Conservation (phyloP, 1,284 basidiomycete genomes). For the Rhizopogon parksii region DNA sequence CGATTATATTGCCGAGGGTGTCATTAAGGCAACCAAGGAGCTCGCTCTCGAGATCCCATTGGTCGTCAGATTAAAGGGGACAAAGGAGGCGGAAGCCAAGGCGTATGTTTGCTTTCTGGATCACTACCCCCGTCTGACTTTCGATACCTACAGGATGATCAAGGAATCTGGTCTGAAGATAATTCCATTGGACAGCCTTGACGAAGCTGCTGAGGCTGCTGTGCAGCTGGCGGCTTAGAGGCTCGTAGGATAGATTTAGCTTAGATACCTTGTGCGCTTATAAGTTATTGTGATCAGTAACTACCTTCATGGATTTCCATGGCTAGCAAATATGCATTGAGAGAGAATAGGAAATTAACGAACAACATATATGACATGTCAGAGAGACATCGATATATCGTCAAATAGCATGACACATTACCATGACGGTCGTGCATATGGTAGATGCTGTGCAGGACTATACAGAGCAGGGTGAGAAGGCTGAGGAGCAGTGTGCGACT, state of each 20-base stretch:
- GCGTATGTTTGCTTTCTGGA: constrained; percentile 46
- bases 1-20: constrained; percentile 95
- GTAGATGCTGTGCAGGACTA: constrained; percentile 17
- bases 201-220: constrained; percentile 81
- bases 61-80: constrained; percentile 93
- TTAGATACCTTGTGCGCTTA: background rate
- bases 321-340: constrained; percentile 3
- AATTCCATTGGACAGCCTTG: constrained; percentile 79
- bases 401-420: constrained; percentile 18
- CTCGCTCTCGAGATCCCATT: constrained; percentile 82
- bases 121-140: constrained; percentile 6
- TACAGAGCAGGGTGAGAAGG: constrained; percentile 27
- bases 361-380: constrained; percentile 20
- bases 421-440: constrained; percentile 36
- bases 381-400: constrained; percentile 31
- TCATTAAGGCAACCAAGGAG: constrained; percentile 96
- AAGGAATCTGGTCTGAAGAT: constrained; percentile 90
- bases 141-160: constrained; percentile 66
- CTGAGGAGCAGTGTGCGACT: constrained; percentile 24
- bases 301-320: too few relatives aligned
- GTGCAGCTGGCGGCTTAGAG: constrained; percentile 60
- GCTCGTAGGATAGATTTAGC: constrained; percentile 17
- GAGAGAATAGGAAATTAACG: constrained; percentile 9
- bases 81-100: constrained; percentile 94
- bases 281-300: constrained; percentile 3